These are phyloP conservation scores for Globisporangium okanoganense DNA, from an alignment of 352 stramenopile genomes.

Conservation along the genomic window DNA sequence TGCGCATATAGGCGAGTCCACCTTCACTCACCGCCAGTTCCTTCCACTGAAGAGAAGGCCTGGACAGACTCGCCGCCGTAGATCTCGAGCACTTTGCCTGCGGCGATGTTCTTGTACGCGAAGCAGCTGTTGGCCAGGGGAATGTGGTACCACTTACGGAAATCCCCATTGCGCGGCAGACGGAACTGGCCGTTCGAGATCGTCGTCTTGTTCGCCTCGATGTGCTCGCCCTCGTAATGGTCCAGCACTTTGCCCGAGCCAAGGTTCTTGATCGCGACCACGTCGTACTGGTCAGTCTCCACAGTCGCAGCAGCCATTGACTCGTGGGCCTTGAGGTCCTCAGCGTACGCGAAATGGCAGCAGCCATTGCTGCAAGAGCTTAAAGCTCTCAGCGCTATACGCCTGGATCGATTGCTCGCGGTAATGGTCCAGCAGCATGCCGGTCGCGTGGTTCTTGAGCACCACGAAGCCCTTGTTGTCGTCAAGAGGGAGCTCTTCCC, in stretches of 20 bases:
- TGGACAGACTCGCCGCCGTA: not conserved
- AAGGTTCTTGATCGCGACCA: not conserved
- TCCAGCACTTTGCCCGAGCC: not conserved
- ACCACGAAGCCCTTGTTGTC: not conserved
- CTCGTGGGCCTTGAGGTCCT: too few species aligned
- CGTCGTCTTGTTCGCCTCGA: not conserved
- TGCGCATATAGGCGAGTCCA: not conserved
- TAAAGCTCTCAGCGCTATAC: not conserved
- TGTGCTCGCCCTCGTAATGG: not conserved
- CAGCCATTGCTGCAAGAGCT: not conserved
- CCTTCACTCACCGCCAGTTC: not conserved
- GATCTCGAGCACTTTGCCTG: not conserved
- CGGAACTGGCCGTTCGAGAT: not conserved
- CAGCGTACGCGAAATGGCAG: too few species aligned
- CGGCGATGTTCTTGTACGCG: not conserved
- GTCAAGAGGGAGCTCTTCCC: slow-evolving; percentile 1
- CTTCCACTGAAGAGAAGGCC: not conserved
- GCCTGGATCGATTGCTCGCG: slow-evolving; percentile 8
- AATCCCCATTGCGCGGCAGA: not conserved
- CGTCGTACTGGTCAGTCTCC: not conserved
- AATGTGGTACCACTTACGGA: not conserved
- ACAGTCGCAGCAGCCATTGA: not conserved
- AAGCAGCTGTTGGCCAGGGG: not conserved
- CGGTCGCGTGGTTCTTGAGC: slow-evolving; percentile 4
- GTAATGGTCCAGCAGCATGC: slow-evolving; percentile 9